phyloP scores from a whole-genome alignment of 495 filamentous ascomycete genomes.

The Cryomyces minteri region DNA sequence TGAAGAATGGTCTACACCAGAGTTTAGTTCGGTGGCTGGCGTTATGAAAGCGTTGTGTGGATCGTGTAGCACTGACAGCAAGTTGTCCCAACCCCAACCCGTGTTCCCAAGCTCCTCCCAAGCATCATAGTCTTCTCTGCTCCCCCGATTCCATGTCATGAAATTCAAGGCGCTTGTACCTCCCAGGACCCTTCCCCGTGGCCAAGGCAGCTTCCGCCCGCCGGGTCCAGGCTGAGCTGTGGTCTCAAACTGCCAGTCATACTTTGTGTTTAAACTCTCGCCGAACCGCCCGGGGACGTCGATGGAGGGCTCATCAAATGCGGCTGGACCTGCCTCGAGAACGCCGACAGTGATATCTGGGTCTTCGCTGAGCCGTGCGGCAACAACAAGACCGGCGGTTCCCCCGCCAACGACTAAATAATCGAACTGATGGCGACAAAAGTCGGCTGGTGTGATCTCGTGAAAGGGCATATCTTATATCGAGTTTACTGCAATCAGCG shows the following conservation, averaged over 20 bases:
- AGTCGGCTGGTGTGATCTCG: not conserved
- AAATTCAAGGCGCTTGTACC: slow-evolving; percentile 28
- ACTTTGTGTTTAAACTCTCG: slow-evolving; percentile 21
- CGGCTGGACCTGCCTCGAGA: slow-evolving; percentile 27
- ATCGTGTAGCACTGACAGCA: slow-evolving; percentile 23
- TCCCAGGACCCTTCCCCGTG: slow-evolving; percentile 24
- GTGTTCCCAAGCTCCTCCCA: slow-evolving; percentile 36
- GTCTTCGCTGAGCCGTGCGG: slow-evolving; percentile 12
- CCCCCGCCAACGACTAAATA: not conserved
- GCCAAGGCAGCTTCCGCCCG: slow-evolving; percentile 18
- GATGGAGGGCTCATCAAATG: slow-evolving; percentile 22
- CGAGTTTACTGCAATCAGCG: too few relatives aligned
- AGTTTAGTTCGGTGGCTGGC: too few relatives aligned
- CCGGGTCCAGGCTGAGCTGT: slow-evolving; percentile 19
- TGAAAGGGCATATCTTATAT: not conserved
- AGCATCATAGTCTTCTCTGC: slow-evolving; percentile 33
- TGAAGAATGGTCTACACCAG: slow-evolving; percentile 30
- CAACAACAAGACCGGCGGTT: slow-evolving; percentile 14
- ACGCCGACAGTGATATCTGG: slow-evolving; percentile 23
- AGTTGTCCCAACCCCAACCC: slow-evolving; percentile 38
- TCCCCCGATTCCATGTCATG: slow-evolving; percentile 39
- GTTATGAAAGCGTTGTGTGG: too few relatives aligned
- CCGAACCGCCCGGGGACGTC: slow-evolving; percentile 24
- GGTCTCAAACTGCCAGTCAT: slow-evolving; percentile 30
- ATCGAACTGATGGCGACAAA: not conserved